These are phyloP conservation scores for Populus hybrid DNA, from an alignment of 441 rosid genomes.

Conservation along the genomic window DNA sequence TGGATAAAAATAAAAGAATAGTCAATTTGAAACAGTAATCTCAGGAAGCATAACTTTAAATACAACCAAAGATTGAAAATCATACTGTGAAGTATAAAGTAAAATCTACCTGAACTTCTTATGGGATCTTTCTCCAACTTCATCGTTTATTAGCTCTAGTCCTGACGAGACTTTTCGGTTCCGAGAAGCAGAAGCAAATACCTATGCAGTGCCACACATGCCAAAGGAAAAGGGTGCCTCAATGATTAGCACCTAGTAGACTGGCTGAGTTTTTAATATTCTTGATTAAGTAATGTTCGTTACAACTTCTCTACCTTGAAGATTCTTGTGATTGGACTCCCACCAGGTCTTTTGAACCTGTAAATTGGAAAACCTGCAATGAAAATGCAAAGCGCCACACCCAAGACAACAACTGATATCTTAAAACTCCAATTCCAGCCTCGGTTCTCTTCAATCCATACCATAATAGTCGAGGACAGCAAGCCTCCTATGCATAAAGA, in stretches of 20 bases:
- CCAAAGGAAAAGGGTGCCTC: neutral
- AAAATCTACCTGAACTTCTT: slow-evolving; percentile 38
- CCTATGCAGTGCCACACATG: slow-evolving; percentile 15
- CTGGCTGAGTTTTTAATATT: neutral
- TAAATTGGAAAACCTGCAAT: slow-evolving; percentile 40
- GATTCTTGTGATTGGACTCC: slow-evolving; percentile 48
- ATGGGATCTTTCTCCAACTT: slow-evolving; percentile 14
- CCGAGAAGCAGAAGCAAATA: slow-evolving; percentile 33
- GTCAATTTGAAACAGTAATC: too few species aligned
- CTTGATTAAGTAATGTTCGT: neutral
- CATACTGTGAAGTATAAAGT: neutral
- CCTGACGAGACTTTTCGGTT: slow-evolving; percentile 35
- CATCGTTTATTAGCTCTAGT: neutral
- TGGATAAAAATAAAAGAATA: neutral
- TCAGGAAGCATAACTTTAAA: neutral
- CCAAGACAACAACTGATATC: slow-evolving; percentile 25
- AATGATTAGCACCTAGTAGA: neutral
- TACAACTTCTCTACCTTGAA: slow-evolving; percentile 26
- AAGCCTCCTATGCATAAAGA: slow-evolving; percentile 48
- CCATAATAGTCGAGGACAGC: slow-evolving; percentile 43
- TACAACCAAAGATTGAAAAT: neutral
- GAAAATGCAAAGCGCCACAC: slow-evolving; percentile 39
- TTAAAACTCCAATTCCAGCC: slow-evolving; percentile 51
- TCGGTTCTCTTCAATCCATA: slow-evolving; percentile 56
- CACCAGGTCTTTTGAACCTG: slow-evolving; percentile 40